phyloP scores from a whole-genome alignment of 2,329 filamentous ascomycete genomes.

The Ceratocystis eucalypticola region DNA sequence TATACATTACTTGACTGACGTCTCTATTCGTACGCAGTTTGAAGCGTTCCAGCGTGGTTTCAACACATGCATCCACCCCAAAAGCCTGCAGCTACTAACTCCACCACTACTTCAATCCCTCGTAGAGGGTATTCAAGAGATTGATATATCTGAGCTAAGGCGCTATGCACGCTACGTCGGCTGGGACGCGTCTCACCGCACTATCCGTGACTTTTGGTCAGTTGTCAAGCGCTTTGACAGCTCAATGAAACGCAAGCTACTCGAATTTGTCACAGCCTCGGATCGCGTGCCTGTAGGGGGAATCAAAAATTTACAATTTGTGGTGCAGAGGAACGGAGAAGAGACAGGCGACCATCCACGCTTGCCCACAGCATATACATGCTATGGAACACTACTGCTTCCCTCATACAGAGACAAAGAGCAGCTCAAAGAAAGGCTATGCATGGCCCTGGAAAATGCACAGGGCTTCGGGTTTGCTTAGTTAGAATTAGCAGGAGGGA shows the following conservation, averaged over 20 bases:
- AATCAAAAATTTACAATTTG: slow-evolving; percentile 67
- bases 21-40: slow-evolving; percentile 64
- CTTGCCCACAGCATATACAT: slow-evolving; percentile 80
- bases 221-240: slow-evolving; percentile 56
- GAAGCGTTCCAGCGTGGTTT: slow-evolving; percentile 74
- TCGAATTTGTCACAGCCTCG: slow-evolving; percentile 91
- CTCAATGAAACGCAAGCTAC: slow-evolving; percentile 56
- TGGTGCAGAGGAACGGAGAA: slow-evolving; percentile 63
- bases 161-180: slow-evolving; percentile 65
- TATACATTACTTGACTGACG: slow-evolving; percentile 65
- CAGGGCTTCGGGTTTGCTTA: slow-evolving; percentile 78
- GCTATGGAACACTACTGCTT: slow-evolving; percentile 76
- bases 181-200: slow-evolving; percentile 55
- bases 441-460: slow-evolving; percentile 76
- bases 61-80: slow-evolving; percentile 54
- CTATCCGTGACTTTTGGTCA: slow-evolving; percentile 71
- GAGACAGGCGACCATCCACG: slow-evolving; percentile 40
- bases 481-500: too few species aligned
- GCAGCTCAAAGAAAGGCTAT: slow-evolving; percentile 58
- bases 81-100: slow-evolving; percentile 58
- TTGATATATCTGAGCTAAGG: slow-evolving; percentile 62
- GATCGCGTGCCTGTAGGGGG: slow-evolving; percentile 84
- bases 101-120: slow-evolving; percentile 59
- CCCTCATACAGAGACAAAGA: slow-evolving; percentile 66
- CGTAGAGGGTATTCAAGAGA: slow-evolving; percentile 70